Evolutionary conservation across 257 asterid genomes (phyloP), one percentile per base, ranked within the genome.

Genomic region (Solanum lycopersicoides): DNA sequence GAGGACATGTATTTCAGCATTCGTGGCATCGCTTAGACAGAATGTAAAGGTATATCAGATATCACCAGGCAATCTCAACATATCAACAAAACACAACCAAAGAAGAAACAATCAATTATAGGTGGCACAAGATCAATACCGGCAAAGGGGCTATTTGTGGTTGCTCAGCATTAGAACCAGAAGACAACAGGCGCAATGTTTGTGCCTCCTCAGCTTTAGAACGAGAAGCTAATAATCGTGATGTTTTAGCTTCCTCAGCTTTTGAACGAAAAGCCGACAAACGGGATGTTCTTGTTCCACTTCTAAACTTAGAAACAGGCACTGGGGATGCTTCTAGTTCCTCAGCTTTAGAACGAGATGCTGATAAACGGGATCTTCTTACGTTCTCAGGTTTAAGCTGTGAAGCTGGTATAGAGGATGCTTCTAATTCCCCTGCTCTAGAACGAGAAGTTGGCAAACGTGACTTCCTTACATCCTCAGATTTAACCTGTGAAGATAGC

Each of bases 81-180:
- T 47, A 47, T 32, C 13, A 50, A 32, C 45, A 50, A 11, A 82
- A 82, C 25, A 47, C 41, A 80, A 80, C 10, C 42, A 45, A 32
- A 32, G 66, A 82, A 82, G 32, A 82, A 82, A 82, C 45, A 82
- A 82, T 50, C 21, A 82, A 47, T n/a, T 18, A 50, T 50, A 73
- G 83, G 21, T 34, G 45, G 74, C 84, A 73, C 50, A 86, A 68
- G 56, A 74, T 35, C 84, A 39, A 32, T 86, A 86, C 88, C 84
- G 39, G 88, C 21, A 86, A 73, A 50, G 74, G 59, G 25, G 53
- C 75, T 53, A 42, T 30, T 37, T 35, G 34, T 73, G 84, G 84
- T 86, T n/a, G 84, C 84, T 86, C 88, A 37, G 84, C 66, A 65
- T 44, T 68, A 85, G 82, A 85, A 63, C 68, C 30, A 85, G 87